Evolutionary conservation across 129 eudicot species (phyloP), one percentile per base, ranked within the genome.

Genomic region (Escallonia herrerae): DNA sequence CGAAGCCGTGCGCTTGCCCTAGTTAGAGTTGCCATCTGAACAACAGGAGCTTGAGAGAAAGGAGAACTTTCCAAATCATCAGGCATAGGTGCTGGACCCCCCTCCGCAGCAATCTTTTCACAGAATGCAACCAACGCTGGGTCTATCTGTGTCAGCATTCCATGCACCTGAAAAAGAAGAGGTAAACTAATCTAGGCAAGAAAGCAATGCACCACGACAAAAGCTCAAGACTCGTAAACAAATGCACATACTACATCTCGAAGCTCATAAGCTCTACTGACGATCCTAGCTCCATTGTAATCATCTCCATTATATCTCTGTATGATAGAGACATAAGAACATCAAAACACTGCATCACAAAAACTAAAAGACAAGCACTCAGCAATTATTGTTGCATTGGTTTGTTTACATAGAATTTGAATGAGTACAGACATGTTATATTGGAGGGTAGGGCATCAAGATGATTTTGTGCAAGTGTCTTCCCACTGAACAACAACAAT

Each of bases 1-100:
- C 97, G 95, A 70, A 94, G 95, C 38, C 99, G 95, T 15, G 99
- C 97, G 58, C 97, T 94, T 38, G 97, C 97, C 58, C 99, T 78
- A 55, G 99, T 84, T 79, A 81, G 45, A 67, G 91, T 53, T 44
- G 78, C 72, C 77, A 64, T 67, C 67, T 84, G 97, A 47, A 75
- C 79, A 71, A 94, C 86, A 43, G 95, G 91, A 81, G 82, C 60
- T 64, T 77, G 79, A 14, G 75, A 84, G 49, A 86, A 68, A 46
- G 68, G 40, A 70, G 80, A 67, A n/a, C 78, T 87, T 8, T 65
- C 81, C 13, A 81, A 68, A 47, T 77, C 97, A 72, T 76, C 87
- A 61, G 93, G 99, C 60, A 86, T 54, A 42, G 80, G 68, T 54
- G 78, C 63, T 37, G 97, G 99, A 12, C 97, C 99, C 54, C 99